Percentiles rank a stretch among this genome's conserved stretches.
These are phyloP conservation scores for Salix koriyanagi DNA, from an alignment of 345 rosid genomes.

Conservation along the genomic window DNA sequence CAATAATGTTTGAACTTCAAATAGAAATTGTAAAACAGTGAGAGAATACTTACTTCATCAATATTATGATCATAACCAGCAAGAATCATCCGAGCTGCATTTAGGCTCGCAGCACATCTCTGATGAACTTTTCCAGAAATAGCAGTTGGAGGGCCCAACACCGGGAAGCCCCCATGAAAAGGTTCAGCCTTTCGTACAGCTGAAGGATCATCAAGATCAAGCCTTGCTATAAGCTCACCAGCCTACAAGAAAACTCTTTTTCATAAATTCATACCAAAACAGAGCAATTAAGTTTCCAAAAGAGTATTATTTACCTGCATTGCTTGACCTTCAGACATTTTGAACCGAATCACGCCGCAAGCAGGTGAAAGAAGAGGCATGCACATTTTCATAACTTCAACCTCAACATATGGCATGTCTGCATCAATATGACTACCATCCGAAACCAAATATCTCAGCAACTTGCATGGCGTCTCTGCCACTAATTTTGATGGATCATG, in stretches of 20 bases:
- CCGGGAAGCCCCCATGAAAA: slow-evolving; percentile 86
- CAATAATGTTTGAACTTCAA: neutral
- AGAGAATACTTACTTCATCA: slow-evolving; percentile 60
- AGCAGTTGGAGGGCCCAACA: slow-evolving; percentile 89
- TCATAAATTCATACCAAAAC: slow-evolving; percentile 11
- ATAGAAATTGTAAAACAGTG: neutral
- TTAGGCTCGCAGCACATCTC: slow-evolving; percentile 92
- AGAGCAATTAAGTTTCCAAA: no score
- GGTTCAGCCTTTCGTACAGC: slow-evolving; percentile 99
- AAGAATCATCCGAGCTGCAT: slow-evolving; percentile 95
- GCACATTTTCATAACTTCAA: slow-evolving; percentile 99
- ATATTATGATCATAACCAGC: slow-evolving; percentile 93
- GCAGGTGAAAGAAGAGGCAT: slow-evolving; percentile 99
- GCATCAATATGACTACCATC: slow-evolving; percentile 93
- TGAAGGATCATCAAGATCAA: slow-evolving; percentile 96
- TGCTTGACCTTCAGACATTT: slow-evolving; percentile 98
- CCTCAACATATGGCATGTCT: slow-evolving; percentile 93
- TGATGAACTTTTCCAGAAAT: slow-evolving; percentile 96
- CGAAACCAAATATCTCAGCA: slow-evolving; percentile 80
- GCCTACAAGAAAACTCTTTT: slow-evolving; percentile 47
- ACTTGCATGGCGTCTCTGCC: slow-evolving; percentile 99
- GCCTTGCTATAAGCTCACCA: slow-evolving; percentile 96
- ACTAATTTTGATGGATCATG: slow-evolving; percentile 96
- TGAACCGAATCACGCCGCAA: slow-evolving; percentile 73
- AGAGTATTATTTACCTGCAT: slow-evolving; percentile 68